These are phyloP conservation scores for Colletotrichum godetiae DNA, from an alignment of 2,329 filamentous ascomycete genomes.

Conservation along the genomic window DNA sequence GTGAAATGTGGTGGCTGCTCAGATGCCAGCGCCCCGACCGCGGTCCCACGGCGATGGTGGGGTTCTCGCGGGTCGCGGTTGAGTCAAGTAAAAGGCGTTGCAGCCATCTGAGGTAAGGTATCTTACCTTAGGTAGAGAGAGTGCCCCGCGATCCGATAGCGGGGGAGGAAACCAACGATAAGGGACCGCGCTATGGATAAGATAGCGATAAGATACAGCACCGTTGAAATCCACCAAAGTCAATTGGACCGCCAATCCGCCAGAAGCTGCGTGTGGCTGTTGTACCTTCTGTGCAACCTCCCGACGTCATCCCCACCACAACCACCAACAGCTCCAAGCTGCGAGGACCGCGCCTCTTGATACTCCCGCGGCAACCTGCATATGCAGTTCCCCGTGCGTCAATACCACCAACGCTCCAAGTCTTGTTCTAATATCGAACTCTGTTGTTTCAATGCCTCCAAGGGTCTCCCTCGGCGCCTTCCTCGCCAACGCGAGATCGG, in stretches of 20 bases:
- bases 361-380: not conserved
- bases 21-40: conserved; percentile 9
- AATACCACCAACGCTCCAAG: not conserved
- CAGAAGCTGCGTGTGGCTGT: too few relatives aligned
- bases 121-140: too few relatives aligned
- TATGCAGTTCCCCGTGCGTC: not conserved
- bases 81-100: not conserved
- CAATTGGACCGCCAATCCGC: not conserved
- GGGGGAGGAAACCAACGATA: not conserved
- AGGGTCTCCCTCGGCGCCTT: conserved; percentile 60
- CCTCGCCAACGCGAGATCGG: conserved; percentile 60
- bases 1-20: not conserved
- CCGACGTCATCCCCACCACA: conserved; percentile 24
- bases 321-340: not conserved
- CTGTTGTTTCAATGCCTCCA: conserved; percentile 41
- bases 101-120: not conserved
- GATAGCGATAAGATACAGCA: not conserved
- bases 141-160: conserved; percentile 26
- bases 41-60: conserved; percentile 6
- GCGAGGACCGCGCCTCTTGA: not conserved
- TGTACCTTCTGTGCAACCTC: not conserved
- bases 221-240: conserved; percentile 6
- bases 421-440: not conserved
- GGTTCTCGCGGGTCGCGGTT: conserved; percentile 18
- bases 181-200: not conserved